Base-by-base conservation (phyloP, 1,139 yeast genomes). In the Pichia norvegensis region DNA sequence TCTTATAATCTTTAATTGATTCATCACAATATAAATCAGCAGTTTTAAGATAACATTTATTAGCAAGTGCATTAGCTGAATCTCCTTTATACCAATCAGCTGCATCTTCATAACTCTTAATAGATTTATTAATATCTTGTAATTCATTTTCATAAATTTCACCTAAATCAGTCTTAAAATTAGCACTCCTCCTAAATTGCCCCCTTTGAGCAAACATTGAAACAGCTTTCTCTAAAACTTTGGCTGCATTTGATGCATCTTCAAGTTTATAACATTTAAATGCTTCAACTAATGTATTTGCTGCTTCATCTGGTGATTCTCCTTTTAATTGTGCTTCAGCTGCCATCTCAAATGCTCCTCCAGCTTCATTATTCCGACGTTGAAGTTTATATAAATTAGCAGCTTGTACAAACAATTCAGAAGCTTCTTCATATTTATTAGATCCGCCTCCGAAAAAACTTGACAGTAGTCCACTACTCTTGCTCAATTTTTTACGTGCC, bases 51-150 rank as follows among this genome's bases (percentile, higher is more conserved):
- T 76, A 85, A 23, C 95, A 88, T 67, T 92, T 92, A 66, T 81
- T 88, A 29, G 96, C 79, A 50, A 92, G 73, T 9, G 97, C 95
- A 54, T 83, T 85, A 0, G 98, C 97, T 51, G 87, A 92, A 66
- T 92, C 98, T 52, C 94, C 88, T 49, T 79, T 78, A 62, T 85
- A 88, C 86, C 96, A 92, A 60, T 94, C 97, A 37, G 96, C 97
- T 5, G 98, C 97, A 57, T 84, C 85, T 61, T 88, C 95, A 63
- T 85, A 92, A 27, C 92, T 79, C 49, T 73, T 72, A 46, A 84
- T 74, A 3, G 98, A 97, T 54, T 76, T 76, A 17, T 73, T 70
- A 23, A 68, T 65, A 59, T 90, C 95, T 46, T 76, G 75, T 33
- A 85, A 69, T 39, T 79, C 82, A 42, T 74, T 74, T 64, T 92